Percentiles rank a stretch among this genome's conserved stretches.
Conservation (phyloP, 2,329 filamentous ascomycete species). For the Neonectria neomacrospora region DNA sequence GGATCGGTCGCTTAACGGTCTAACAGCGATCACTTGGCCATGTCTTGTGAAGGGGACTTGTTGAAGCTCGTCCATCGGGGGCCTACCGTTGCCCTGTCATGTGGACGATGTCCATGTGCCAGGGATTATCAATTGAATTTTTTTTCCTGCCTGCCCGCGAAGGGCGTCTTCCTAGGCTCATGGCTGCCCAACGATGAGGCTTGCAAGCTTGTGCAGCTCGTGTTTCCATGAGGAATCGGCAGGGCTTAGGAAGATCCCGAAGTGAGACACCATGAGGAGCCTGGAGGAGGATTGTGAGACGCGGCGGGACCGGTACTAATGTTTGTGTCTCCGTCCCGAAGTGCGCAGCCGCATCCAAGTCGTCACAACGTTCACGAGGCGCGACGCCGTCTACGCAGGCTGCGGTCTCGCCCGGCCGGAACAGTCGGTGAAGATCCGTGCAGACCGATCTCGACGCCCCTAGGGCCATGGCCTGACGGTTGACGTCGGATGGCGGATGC, state of each 20-base stretch:
- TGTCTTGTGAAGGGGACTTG: slow-evolving; percentile 28
- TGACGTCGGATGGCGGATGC: slow-evolving; percentile 35
- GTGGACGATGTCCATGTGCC: slow-evolving; percentile 25
- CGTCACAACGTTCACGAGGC: slow-evolving; percentile 32
- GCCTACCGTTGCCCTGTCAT: slow-evolving; percentile 31
- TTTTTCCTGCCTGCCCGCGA: slow-evolving; percentile 14
- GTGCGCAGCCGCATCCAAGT: slow-evolving; percentile 25
- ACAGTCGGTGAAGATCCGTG: slow-evolving; percentile 44
- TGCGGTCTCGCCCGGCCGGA: slow-evolving; percentile 30
- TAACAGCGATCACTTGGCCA: slow-evolving; percentile 28
- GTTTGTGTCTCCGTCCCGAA: slow-evolving; percentile 30
- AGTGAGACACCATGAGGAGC: slow-evolving; percentile 31
- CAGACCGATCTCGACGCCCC: slow-evolving; percentile 25
- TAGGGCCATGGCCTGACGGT: slow-evolving; percentile 33
- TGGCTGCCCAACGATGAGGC: slow-evolving; percentile 25
- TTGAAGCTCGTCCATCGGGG: not conserved
- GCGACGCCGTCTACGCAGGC: slow-evolving; percentile 27
- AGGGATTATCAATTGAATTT: slow-evolving; percentile 21
- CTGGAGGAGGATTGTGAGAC: slow-evolving; percentile 29
- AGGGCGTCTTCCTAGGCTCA: slow-evolving; percentile 15
- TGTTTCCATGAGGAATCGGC: slow-evolving; percentile 33
- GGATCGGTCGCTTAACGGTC: slow-evolving; percentile 29
- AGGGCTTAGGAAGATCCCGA: not conserved
- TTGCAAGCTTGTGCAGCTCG: slow-evolving; percentile 13
- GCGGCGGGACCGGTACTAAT: slow-evolving; percentile 21